Percentiles rank a stretch among this genome's conserved stretches.
Evolutionary conservation across 2,329 filamentous ascomycete species (phyloP).

Genomic region (Cytospora mali): DNA sequence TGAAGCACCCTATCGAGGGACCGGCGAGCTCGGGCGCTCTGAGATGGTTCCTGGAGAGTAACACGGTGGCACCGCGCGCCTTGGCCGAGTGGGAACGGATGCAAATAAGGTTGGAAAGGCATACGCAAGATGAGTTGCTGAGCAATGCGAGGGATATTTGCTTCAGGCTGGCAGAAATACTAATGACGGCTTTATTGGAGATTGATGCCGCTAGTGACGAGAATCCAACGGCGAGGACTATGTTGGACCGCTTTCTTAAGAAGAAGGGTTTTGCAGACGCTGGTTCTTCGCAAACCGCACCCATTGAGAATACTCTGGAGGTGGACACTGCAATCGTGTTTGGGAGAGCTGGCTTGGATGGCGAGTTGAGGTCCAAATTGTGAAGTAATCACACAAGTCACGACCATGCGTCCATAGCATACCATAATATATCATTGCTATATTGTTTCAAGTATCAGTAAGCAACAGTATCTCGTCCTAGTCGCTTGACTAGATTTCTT

Average conservation of each 20-base stretch:
- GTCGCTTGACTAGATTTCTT: too few species aligned
- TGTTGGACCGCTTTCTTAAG: constrained; percentile 44
- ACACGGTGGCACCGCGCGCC: constrained; percentile 33
- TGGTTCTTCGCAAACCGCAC: not conserved
- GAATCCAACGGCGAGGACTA: constrained; percentile 41
- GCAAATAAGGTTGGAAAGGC: constrained; percentile 40
- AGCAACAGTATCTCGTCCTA: not conserved
- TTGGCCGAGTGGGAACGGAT: constrained; percentile 44
- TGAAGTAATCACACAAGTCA: not conserved
- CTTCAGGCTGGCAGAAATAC: constrained; percentile 47
- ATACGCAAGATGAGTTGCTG: constrained; percentile 44
- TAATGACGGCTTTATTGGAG: constrained; percentile 47
- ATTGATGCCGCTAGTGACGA: constrained; percentile 44
- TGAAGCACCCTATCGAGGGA: constrained; percentile 43
- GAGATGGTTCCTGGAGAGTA: constrained; percentile 37
- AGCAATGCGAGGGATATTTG: constrained; percentile 49
- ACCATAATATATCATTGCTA: not conserved
- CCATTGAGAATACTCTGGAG: not conserved
- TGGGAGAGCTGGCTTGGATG: not conserved
- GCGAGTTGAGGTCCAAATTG: not conserved
- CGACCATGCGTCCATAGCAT: not conserved
- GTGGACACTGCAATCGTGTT: constrained; percentile 11
- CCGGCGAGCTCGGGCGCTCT: constrained; percentile 44
- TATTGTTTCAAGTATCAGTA: not conserved
- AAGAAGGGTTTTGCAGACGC: constrained; percentile 33